phyloP scores from a whole-genome alignment of 192 early-diverging fungal species.

The Coemansia sp. region DNA sequence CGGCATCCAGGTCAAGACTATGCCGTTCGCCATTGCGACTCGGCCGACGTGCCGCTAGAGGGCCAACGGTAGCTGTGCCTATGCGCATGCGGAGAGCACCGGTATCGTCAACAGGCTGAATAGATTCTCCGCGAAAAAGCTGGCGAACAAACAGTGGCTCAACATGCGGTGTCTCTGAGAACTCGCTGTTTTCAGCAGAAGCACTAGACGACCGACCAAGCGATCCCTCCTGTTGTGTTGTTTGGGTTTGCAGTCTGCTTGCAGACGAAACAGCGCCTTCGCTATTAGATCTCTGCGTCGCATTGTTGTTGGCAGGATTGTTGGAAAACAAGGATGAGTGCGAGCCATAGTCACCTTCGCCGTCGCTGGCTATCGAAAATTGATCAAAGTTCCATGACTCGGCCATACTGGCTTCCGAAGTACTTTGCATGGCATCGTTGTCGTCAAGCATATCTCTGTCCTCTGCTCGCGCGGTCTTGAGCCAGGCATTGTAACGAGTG shows the following conservation, averaged over 20 bases:
- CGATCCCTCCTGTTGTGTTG: not conserved
- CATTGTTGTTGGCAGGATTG: not conserved
- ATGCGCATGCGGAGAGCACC: conserved; percentile 25
- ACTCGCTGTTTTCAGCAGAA: conserved; percentile 17
- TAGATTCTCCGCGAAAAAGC: conserved; percentile 27
- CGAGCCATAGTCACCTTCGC: conserved; percentile 44
- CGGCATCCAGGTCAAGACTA: conserved; percentile 41
- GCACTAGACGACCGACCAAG: not conserved
- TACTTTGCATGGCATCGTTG: conserved; percentile 53
- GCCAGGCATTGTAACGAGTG: conserved; percentile 44
- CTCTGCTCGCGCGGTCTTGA: conserved; percentile 27
- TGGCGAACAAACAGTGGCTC: conserved; percentile 53
- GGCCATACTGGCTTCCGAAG: conserved; percentile 45
- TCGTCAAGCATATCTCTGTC: conserved; percentile 35
- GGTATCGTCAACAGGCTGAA: conserved; percentile 4
- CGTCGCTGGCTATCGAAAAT: conserved; percentile 51
- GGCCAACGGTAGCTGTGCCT: not conserved
- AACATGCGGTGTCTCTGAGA: conserved; percentile 9
- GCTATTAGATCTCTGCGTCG: not conserved
- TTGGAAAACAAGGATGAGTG: conserved; percentile 53
- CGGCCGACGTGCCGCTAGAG: not conserved
- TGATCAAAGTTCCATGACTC: conserved; percentile 57
- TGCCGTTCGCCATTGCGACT: conserved; percentile 8
- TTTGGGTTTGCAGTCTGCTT: not conserved
- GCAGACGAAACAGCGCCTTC: conserved; percentile 1